phyloP scores from a whole-genome alignment of 805 yeast species.

The Scheffersomyces ergatensis region DNA sequence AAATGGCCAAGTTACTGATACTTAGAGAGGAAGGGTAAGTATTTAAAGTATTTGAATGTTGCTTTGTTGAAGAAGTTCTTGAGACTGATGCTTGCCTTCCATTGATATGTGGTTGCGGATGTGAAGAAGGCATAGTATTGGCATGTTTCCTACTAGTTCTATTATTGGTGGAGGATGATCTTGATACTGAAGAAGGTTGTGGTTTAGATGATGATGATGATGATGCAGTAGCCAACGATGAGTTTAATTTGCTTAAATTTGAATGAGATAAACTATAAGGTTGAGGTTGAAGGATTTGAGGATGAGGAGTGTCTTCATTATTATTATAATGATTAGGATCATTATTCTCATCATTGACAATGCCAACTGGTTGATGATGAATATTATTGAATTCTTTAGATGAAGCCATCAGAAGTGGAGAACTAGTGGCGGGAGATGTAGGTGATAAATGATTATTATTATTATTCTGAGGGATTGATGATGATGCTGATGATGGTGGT shows the following conservation, averaged over 20 bases:
- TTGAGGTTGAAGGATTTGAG: background rate
- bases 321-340: background rate
- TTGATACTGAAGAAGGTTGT: conserved; percentile 1
- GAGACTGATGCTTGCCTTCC: conserved; percentile 7
- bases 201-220: background rate
- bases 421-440: conserved; percentile 1
- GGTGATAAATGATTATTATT: background rate
- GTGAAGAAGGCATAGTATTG: background rate
- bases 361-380: conserved; percentile 4
- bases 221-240: background rate
- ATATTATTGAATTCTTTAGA: conserved; percentile 6
- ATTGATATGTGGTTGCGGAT: too few species aligned
- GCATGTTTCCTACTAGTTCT: background rate
- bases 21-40: background rate
- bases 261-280: background rate
- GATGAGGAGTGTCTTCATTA: too few species aligned
- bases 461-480: conserved; percentile 3
- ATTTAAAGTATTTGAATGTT: conserved; percentile 3
- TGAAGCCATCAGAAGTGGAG: conserved; percentile 6
- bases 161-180: background rate
- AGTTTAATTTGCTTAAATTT: background rate
- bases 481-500: conserved; percentile 1
- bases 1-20: background rate
- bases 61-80: conserved; percentile 15
- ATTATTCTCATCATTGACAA: background rate